A percentile compares a stretch with the other conserved stretches of the same genome.
phyloP scores from a whole-genome alignment of 345 rosid genomes.

The Dipteronia dyeriana region DNA sequence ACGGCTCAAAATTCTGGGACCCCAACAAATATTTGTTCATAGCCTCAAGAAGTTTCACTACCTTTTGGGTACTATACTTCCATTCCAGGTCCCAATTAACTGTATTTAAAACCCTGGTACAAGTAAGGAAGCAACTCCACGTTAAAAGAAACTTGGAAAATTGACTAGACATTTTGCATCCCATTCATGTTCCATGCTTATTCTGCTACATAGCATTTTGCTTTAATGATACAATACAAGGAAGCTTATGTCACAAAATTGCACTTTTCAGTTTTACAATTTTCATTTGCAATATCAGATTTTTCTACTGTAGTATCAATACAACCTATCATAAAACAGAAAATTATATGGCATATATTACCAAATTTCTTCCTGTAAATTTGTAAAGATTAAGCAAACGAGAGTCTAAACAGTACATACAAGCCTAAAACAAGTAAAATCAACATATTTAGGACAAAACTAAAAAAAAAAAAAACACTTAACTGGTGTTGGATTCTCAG shows the following conservation, averaged over 20 bases:
- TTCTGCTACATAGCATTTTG: neutral
- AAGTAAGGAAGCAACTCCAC: slow-evolving; percentile 14
- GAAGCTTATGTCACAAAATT: slow-evolving; percentile 6
- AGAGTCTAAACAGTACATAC: neutral
- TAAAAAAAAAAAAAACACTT: neutral
- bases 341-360: neutral
- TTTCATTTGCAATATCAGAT: neutral
- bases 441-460: no score
- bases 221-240: slow-evolving; percentile 23
- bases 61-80: slow-evolving; percentile 3
- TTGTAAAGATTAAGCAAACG: neutral
- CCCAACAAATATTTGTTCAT: neutral
- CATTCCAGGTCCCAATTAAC: neutral
- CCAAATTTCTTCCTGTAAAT: neutral
- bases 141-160: neutral
- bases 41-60: neutral
- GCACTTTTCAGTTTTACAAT: neutral
- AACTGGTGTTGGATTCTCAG: neutral
- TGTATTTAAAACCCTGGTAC: neutral
- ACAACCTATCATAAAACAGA: neutral
- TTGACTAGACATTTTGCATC: slow-evolving; percentile 12
- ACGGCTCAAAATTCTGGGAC: neutral
- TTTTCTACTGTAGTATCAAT: neutral
- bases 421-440: neutral
- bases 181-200: neutral